Evolutionary conservation across 2,329 filamentous ascomycete species (phyloP).

Genomic region (Ophiostoma triangulosporum): DNA sequence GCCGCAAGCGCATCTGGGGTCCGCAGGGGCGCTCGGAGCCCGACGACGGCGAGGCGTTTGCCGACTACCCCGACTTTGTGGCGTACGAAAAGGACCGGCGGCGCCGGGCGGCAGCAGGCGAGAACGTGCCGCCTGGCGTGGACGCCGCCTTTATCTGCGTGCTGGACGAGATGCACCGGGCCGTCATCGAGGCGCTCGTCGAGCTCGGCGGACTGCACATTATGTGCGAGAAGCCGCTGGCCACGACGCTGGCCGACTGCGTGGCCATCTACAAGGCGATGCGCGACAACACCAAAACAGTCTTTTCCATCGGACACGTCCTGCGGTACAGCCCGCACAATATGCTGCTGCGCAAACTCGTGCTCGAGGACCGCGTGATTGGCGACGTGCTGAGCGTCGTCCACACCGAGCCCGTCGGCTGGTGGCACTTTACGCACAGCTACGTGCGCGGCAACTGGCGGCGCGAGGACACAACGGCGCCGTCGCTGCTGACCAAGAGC

Average conservation of each 20-base stretch:
- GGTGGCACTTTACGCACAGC: constrained; percentile 89
- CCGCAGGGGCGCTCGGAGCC: constrained; percentile 23
- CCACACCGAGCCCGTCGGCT: constrained; percentile 88
- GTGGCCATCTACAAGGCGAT: constrained; percentile 56
- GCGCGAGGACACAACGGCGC: constrained; percentile 61
- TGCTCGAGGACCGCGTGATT: constrained; percentile 62
- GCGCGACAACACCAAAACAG: constrained; percentile 21
- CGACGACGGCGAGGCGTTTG: constrained; percentile 53
- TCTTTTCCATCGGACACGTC: constrained; percentile 92
- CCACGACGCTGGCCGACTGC: constrained; percentile 66
- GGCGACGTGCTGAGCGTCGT: constrained; percentile 77
- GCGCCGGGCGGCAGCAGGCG: constrained; percentile 29
- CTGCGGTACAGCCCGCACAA: constrained; percentile 90
- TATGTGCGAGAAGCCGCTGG: constrained; percentile 90
- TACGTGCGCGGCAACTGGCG: constrained; percentile 94
- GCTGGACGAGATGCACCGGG: constrained; percentile 75
- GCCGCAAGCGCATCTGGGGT: constrained; percentile 60
- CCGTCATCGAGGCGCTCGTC: constrained; percentile 63
- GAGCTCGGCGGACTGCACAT: constrained; percentile 59
- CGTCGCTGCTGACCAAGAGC: constrained; percentile 81
- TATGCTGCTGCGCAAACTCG: constrained; percentile 62
- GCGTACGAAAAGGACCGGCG: constrained; percentile 54
- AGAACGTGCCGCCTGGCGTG: constrained; percentile 37
- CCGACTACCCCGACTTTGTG: constrained; percentile 64
- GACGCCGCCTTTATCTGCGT: constrained; percentile 55